Conservation (phyloP, 306 rosid genomes). For the Casuarina glauca region DNA sequence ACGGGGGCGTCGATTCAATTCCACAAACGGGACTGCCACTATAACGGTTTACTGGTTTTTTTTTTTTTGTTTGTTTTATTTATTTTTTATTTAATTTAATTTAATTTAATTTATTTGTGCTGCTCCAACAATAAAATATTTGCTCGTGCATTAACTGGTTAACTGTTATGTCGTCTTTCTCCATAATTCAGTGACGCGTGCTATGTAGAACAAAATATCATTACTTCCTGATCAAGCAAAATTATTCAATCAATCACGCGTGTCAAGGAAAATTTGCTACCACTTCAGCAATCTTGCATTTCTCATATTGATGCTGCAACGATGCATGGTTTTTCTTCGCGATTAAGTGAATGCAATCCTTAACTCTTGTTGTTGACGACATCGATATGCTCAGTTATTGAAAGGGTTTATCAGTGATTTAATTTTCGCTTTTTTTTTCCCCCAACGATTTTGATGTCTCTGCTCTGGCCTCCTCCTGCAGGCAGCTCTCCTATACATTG, state of each 20-base stretch:
- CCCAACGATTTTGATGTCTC: not conserved
- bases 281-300: not conserved
- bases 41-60: too few relatives aligned
- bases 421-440: not conserved
- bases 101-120: too few relatives aligned
- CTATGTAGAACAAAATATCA: not conserved
- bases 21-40: not conserved
- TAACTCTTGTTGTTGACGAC: not conserved
- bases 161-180: not conserved
- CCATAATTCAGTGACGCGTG: not conserved
- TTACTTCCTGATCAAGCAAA: not conserved
- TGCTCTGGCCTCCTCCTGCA: not conserved
- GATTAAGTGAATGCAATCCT: not conserved
- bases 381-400: not conserved
- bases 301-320: not conserved
- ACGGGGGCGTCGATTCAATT: not conserved
- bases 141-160: too few relatives aligned
- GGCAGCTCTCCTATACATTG: slow-evolving; percentile 5
- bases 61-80: too few relatives aligned
- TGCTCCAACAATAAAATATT: too few relatives aligned
- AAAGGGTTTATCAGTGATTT: not conserved
- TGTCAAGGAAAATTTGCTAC: not conserved
- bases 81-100: too few relatives aligned
- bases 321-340: not conserved
- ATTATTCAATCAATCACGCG: not conserved